Conservation (phyloP, 768 basidiomycete genomes). For the Suillus subluteus region DNA sequence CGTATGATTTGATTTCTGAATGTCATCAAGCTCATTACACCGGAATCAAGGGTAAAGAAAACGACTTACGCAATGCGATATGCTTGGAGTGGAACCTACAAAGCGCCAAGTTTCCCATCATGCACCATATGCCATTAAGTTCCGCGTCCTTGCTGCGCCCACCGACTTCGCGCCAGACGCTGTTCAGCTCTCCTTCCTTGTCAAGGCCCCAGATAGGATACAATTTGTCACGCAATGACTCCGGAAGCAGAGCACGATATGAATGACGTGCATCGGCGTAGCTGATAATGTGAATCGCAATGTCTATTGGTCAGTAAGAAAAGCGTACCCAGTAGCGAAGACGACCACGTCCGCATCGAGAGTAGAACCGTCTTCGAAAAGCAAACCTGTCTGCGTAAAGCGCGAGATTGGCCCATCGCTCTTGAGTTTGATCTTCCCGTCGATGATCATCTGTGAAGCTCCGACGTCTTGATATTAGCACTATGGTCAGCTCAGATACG, state of each 20-base stretch:
- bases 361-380: constrained; percentile 45
- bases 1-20: constrained; percentile 71
- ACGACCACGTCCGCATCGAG: constrained; percentile 54
- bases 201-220: constrained; percentile 34
- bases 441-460: constrained; percentile 45
- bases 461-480: constrained; percentile 37
- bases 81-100: constrained; percentile 72
- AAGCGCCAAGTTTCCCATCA: constrained; percentile 65
- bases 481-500: background rate
- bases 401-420: constrained; percentile 44
- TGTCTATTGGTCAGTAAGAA: background rate
- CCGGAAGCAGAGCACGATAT: constrained; percentile 26
- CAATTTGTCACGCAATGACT: constrained; percentile 18
- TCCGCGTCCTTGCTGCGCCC: constrained; percentile 27
- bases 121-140: constrained; percentile 49
- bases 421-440: constrained; percentile 52
- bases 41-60: background rate
- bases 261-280: constrained; percentile 12
- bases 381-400: constrained; percentile 42
- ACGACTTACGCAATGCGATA: constrained; percentile 60
- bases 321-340: constrained; percentile 52
- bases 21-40: background rate
- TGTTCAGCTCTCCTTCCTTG: constrained; percentile 34
- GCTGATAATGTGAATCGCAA: constrained; percentile 17
- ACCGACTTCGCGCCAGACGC: constrained; percentile 51